Conservation (phyloP, 768 basidiomycete species). For the Cystoderma amianthinum region DNA sequence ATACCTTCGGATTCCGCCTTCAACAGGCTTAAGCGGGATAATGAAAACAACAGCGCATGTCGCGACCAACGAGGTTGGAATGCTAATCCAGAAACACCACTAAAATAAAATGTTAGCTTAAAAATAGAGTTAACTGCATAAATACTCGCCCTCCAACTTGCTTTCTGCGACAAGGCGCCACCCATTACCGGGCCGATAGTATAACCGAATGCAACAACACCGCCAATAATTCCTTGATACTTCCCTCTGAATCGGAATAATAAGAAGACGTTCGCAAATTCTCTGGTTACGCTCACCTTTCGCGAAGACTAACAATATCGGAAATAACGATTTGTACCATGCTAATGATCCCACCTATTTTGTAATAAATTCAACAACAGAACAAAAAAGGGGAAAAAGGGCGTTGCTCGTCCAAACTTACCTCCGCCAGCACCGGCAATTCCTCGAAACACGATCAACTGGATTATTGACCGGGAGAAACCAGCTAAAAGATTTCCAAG, state of each 20-base stretch:
- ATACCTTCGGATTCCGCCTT: slow-evolving; percentile 49
- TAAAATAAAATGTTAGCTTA: slow-evolving; percentile 10
- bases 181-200: slow-evolving; percentile 65
- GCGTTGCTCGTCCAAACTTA: slow-evolving; percentile 8
- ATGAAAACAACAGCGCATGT: slow-evolving; percentile 52
- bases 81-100: slow-evolving; percentile 76
- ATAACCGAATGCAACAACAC: slow-evolving; percentile 49
- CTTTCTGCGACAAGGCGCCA: slow-evolving; percentile 55
- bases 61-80: slow-evolving; percentile 50
- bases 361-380: slow-evolving; percentile 1
- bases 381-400: background rate
- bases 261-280: background rate
- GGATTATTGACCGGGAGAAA: slow-evolving; percentile 54
- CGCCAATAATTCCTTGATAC: slow-evolving; percentile 71
- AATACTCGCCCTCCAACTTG: slow-evolving; percentile 49
- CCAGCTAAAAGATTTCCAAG: slow-evolving; percentile 62
- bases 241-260: slow-evolving; percentile 43
- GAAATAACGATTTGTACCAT: slow-evolving; percentile 67
- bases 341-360: slow-evolving; percentile 51
- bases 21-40: slow-evolving; percentile 64
- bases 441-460: slow-evolving; percentile 65
- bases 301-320: slow-evolving; percentile 65
- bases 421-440: slow-evolving; percentile 65
- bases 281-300: slow-evolving; percentile 31
- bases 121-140: background rate